Evolutionary conservation across 2,329 filamentous ascomycete genomes (phyloP), one percentile per base, ranked within the genome.

Genomic region (Zymoseptoria crescenta): DNA sequence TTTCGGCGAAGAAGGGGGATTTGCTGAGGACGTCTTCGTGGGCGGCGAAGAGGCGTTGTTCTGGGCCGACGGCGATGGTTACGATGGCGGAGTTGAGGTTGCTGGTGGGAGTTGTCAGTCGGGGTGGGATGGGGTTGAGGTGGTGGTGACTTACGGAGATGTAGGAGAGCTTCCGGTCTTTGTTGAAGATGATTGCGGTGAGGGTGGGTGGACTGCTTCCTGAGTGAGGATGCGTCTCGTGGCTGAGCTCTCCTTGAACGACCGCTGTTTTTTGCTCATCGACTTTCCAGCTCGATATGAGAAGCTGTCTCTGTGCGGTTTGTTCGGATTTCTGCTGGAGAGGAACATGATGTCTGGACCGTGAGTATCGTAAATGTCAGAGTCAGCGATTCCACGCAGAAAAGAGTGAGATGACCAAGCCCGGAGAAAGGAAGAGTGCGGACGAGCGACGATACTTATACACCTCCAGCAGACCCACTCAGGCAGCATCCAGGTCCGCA

Each of bases 21-120:
- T 82, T 78, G 72, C 81, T 83, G 60, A 96, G 85, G 62, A 96
- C 83, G 66, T 94, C 88, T 78, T 96, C 89, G 74, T 96, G 92
- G 6, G 91, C 91, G 45, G 92, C 92, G 71, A 96, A 96, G 66
- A 96, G 87, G 21, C 92, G 85, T 73, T 91, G 67, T 7, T 69
- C 62, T 13, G 67, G 64, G 63, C 92, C 91, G 72, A 96, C 85
- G 68, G 88, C 85, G 69, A 96, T 80, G 56, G 91, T 96, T 75
- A 96, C 82, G 75, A 96, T 95, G 73, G 91, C 87, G 67, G 82
- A 83, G 67, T 60, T 63, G 52, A 61, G 55, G 54, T 69, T 64
- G 50, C 61, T 67, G 49, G 49, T 19, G 35, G n/a, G 52, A 24
- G 19, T 9, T 9, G 54, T 64, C 7, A 65, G 61, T 45, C 27